These are phyloP conservation scores for Fusarium sublunatum DNA, from an alignment of 2,329 filamentous ascomycete species.

Conservation along the genomic window DNA sequence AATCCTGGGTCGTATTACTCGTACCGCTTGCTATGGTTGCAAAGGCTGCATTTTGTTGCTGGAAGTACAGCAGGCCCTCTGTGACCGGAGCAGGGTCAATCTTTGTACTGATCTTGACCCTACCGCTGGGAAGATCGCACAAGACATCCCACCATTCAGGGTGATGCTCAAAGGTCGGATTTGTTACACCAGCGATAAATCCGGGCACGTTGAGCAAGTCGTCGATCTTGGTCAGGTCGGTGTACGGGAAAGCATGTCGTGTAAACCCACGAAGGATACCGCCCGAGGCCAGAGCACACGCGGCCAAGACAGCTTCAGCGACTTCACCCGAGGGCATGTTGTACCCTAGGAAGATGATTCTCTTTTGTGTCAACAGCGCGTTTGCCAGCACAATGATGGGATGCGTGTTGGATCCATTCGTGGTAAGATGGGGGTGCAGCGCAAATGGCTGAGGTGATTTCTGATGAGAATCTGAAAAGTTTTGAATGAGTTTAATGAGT, in stretches of 20 bases:
- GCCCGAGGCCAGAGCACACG: slow-evolving; percentile 91
- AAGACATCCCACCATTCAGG: slow-evolving; percentile 98
- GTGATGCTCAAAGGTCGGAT: slow-evolving; percentile 94
- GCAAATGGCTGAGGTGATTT: slow-evolving; percentile 86
- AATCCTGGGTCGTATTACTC: slow-evolving; percentile 64
- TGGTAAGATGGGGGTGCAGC: slow-evolving; percentile 91
- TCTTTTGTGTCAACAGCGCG: slow-evolving; percentile 93
- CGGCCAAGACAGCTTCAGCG: slow-evolving; percentile 96
- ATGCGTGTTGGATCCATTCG: slow-evolving; percentile 88
- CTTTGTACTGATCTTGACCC: slow-evolving; percentile 92
- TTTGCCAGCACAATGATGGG: slow-evolving; percentile 96
- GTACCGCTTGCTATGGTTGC: slow-evolving; percentile 60
- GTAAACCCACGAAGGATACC: slow-evolving; percentile 95
- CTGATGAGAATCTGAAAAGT: slow-evolving; percentile 85
- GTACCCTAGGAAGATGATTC: slow-evolving; percentile 94
- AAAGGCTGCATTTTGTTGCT: slow-evolving; percentile 76
- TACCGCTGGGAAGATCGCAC: slow-evolving; percentile 90
- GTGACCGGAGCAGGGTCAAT: slow-evolving; percentile 85
- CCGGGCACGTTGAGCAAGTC: slow-evolving; percentile 95
- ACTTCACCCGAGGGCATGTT: slow-evolving; percentile 96
- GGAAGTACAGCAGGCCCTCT: slow-evolving; percentile 88
- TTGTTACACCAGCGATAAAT: slow-evolving; percentile 97
- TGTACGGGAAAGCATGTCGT: slow-evolving; percentile 96
- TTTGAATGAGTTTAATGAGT: slow-evolving; percentile 95
- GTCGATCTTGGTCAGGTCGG: slow-evolving; percentile 96